These are phyloP conservation scores for Taphrina confusa DNA, from an alignment of 1,139 yeast species.

Conservation along the genomic window DNA sequence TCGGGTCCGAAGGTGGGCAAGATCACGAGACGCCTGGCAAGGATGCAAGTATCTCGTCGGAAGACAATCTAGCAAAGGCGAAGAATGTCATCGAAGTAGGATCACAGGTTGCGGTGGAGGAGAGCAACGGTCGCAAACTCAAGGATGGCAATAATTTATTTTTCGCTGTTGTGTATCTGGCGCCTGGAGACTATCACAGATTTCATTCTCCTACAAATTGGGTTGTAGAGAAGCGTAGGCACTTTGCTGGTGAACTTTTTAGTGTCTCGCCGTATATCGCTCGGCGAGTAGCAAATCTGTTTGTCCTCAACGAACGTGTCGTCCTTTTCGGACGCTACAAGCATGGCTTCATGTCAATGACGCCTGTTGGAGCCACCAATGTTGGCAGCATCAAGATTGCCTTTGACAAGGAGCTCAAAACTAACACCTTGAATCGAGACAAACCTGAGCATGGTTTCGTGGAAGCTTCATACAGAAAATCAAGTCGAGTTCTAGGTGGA, in stretches of 20 bases:
- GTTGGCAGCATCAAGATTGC: slow-evolving; percentile 93
- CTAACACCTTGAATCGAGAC: slow-evolving; percentile 53
- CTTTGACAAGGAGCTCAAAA: slow-evolving; percentile 85
- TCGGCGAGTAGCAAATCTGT: slow-evolving; percentile 77
- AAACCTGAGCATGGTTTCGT: slow-evolving; percentile 65
- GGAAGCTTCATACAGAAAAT: slow-evolving; percentile 87
- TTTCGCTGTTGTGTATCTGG: slow-evolving; percentile 89
- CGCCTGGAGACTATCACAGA: slow-evolving; percentile 98
- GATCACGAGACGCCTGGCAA: slow-evolving; percentile 44
- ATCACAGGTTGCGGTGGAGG: slow-evolving; percentile 25
- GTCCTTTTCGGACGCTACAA: slow-evolving; percentile 95
- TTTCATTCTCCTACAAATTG: slow-evolving; percentile 96
- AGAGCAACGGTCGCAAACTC: slow-evolving; percentile 26
- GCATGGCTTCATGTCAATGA: slow-evolving; percentile 96
- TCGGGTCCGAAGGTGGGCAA: slow-evolving; percentile 45
- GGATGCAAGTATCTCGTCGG: slow-evolving; percentile 37
- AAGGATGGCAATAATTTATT: slow-evolving; percentile 61
- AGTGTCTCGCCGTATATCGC: slow-evolving; percentile 98
- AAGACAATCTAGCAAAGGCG: slow-evolving; percentile 5
- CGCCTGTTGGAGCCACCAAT: slow-evolving; percentile 98
- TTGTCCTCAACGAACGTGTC: slow-evolving; percentile 91
- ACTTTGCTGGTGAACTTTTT: slow-evolving; percentile 91
- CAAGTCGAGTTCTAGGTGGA: slow-evolving; percentile 79
- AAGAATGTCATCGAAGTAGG: slow-evolving; percentile 29
- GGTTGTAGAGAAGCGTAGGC: slow-evolving; percentile 92